Evolutionary conservation across 1,139 yeast genomes (phyloP).

Genomic region (Nakaseomyces bracarensis): DNA sequence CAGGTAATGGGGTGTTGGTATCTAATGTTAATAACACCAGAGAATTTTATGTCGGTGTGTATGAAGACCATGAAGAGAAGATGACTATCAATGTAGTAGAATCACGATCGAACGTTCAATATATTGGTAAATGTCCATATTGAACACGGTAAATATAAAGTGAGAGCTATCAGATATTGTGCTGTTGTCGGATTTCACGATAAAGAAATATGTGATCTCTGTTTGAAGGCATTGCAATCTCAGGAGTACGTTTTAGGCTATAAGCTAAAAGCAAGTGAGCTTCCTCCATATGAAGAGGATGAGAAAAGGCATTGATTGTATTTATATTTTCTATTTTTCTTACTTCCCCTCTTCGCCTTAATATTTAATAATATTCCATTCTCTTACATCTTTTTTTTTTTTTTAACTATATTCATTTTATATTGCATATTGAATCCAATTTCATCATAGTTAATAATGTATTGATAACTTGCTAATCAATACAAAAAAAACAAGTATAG

Average conservation of each 20-base stretch:
- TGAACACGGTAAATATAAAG: conserved; percentile 9
- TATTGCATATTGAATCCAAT: neutral
- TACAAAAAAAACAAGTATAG: too few relatives aligned
- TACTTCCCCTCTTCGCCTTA: neutral
- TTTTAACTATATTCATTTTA: neutral
- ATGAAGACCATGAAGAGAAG: conserved; percentile 26
- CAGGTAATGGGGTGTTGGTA: conserved; percentile 8
- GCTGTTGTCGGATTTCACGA: conserved; percentile 30
- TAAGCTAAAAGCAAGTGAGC: conserved; percentile 19
- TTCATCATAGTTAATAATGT: too few relatives aligned
- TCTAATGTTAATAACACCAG: conserved; percentile 19
- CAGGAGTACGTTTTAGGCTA: conserved; percentile 29
- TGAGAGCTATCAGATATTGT: conserved; percentile 22
- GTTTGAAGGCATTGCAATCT: conserved; percentile 20
- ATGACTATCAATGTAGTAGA: conserved; percentile 15
- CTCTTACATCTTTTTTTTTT: neutral
- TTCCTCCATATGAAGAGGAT: conserved; percentile 21
- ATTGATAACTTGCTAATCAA: too few relatives aligned
- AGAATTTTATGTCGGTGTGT: conserved; percentile 32
- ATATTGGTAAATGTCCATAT: conserved; percentile 4
- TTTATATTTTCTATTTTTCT: neutral
- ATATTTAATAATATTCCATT: conserved; percentile 2
- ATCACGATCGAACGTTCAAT: conserved; percentile 5
- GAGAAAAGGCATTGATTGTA: neutral
- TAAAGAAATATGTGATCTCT: conserved; percentile 24